Evolutionary conservation across 1,139 yeast species (phyloP).

Genomic region (Yarrowia galli): DNA sequence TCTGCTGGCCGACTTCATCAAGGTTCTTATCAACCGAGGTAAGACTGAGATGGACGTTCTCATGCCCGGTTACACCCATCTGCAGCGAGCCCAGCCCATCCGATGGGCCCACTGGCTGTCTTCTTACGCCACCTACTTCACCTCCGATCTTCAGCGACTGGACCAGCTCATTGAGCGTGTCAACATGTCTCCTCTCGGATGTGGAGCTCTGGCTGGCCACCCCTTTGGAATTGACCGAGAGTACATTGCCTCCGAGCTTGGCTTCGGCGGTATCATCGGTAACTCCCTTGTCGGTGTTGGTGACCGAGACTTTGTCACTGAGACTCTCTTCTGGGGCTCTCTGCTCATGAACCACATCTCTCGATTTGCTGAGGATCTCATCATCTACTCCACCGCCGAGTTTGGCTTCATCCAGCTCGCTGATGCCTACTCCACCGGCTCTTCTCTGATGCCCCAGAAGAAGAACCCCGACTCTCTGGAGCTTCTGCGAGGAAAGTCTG

Average conservation of each 20-base stretch:
- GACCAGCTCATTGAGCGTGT: conserved; percentile 80
- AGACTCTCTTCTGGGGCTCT: conserved; percentile 96
- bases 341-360: conserved; percentile 94
- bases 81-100: conserved; percentile 98
- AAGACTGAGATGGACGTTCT: conserved; percentile 83
- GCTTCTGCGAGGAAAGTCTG: conserved; percentile 93
- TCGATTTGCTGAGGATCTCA: conserved; percentile 91
- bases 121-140: conserved; percentile 91
- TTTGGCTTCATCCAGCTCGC: conserved; percentile 92
- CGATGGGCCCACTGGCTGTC: conserved; percentile 99
- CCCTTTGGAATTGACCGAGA: conserved; percentile 98
- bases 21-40: conserved; percentile 75
- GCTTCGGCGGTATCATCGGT: conserved; percentile 86
- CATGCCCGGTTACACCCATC: conserved; percentile 99
- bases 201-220: conserved; percentile 98
- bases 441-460: conserved; percentile 98
- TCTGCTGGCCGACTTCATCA: conserved; percentile 66
- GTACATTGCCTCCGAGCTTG: conserved; percentile 76
- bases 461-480: conserved; percentile 97
- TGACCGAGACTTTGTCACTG: conserved; percentile 97
- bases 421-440: conserved; percentile 98
- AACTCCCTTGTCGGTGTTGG: conserved; percentile 94
- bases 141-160: conserved; percentile 87
- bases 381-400: conserved; percentile 95
- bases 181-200: conserved; percentile 90